These are phyloP conservation scores for Speleostelium caveatum DNA, from an alignment of 78 protist species.

Conservation along the genomic window DNA sequence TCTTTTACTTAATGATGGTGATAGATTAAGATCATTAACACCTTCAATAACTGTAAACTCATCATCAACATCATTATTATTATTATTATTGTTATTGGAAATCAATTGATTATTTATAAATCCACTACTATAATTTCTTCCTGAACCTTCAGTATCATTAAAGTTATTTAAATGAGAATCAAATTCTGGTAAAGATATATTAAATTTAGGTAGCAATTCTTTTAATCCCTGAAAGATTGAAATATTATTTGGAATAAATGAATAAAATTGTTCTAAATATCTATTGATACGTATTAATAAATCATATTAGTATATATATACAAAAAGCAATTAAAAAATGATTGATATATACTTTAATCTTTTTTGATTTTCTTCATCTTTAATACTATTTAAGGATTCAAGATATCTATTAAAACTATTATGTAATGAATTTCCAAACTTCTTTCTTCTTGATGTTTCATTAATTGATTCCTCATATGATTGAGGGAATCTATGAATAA, in stretches of 20 bases:
- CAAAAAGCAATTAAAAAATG: too few relatives aligned
- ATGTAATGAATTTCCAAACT: slow-evolving; percentile 21
- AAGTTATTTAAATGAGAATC: background rate
- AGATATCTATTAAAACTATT: slow-evolving; percentile 5
- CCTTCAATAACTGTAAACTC: slow-evolving; percentile 47
- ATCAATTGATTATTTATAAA: background rate
- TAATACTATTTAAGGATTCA: slow-evolving; percentile 27
- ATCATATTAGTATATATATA: too few relatives aligned
- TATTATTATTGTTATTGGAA: background rate
- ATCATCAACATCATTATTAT: slow-evolving; percentile 25
- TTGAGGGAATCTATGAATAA: slow-evolving; percentile 21
- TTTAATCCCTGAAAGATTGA: slow-evolving; percentile 17
- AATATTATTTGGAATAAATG: slow-evolving; percentile 29
- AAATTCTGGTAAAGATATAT: slow-evolving; percentile 22
- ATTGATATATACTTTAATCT: slow-evolving; percentile 28
- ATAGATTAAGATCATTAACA: background rate
- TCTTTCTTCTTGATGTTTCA: slow-evolving; percentile 43
- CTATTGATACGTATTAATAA: too few relatives aligned
- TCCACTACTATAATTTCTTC: background rate
- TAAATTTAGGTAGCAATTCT: slow-evolving; percentile 35
- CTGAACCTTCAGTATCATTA: background rate
- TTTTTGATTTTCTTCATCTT: slow-evolving; percentile 51
- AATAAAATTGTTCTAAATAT: slow-evolving; percentile 23
- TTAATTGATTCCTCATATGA: slow-evolving; percentile 53
- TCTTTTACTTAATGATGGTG: background rate